These are phyloP conservation scores for Odontarrhena argentea DNA, from an alignment of 345 rosid genomes.

Conservation along the genomic window DNA sequence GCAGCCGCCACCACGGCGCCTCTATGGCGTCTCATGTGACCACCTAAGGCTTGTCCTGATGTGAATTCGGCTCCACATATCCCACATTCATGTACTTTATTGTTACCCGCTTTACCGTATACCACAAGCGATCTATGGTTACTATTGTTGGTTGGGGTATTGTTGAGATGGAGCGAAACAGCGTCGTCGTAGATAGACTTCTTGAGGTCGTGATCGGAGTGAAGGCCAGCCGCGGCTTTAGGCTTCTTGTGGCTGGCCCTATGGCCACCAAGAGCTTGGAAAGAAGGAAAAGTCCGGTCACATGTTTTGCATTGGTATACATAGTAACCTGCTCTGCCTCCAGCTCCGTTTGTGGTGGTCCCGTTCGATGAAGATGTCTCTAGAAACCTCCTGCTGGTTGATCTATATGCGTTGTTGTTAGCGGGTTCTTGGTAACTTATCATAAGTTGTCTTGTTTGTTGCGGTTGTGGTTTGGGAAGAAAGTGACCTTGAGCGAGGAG, in stretches of 20 bases:
- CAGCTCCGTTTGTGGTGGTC: constrained; percentile 36
- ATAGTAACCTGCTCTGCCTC: constrained; percentile 68
- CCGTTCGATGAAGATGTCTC: constrained; percentile 53
- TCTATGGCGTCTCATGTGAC: constrained; percentile 96
- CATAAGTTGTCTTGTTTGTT: constrained; percentile 38
- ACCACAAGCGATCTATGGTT: constrained; percentile 38
- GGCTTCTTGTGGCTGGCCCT: constrained; percentile 98
- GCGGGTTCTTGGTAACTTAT: constrained; percentile 27
- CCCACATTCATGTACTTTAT: constrained; percentile 86
- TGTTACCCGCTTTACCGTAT: constrained; percentile 29
- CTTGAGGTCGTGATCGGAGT: constrained; percentile 39
- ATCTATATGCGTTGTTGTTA: constrained; percentile 42
- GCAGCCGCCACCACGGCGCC: constrained; percentile 39
- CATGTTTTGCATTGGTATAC: constrained; percentile 97
- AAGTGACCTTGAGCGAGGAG: constrained; percentile 78
- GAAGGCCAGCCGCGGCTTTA: constrained; percentile 36
- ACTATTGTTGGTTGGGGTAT: constrained; percentile 32
- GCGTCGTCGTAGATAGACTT: constrained; percentile 49
- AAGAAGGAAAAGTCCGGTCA: constrained; percentile 79
- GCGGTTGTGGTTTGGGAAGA: constrained; percentile 23
- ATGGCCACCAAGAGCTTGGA: constrained; percentile 98
- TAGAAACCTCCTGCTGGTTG: constrained; percentile 64
- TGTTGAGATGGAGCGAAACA: constrained; percentile 64
- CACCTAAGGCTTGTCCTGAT: constrained; percentile 98
- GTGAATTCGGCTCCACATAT: constrained; percentile 87